Conservation (phyloP, 2,329 filamentous ascomycete species). For the Cladorrhinum sp. region DNA sequence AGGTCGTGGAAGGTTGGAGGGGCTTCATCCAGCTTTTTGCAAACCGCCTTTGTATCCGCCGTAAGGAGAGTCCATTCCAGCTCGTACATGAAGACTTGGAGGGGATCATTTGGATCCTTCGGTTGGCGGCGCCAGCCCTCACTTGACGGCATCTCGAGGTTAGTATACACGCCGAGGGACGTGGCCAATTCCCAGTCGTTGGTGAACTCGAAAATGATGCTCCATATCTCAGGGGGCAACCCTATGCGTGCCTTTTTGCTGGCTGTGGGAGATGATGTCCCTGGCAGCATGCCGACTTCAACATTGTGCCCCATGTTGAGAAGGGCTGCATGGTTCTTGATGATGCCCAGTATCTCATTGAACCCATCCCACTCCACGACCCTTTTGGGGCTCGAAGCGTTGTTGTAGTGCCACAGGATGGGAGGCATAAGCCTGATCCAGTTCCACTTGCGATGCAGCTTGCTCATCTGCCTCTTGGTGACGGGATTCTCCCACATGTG, state of each 20-base stretch:
- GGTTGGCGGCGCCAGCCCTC: constrained; percentile 64
- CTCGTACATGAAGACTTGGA: constrained; percentile 70
- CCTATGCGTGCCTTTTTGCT: constrained; percentile 38
- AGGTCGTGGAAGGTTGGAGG: constrained; percentile 68
- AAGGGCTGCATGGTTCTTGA: constrained; percentile 74
- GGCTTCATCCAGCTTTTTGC: constrained; percentile 68
- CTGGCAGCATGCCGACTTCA: constrained; percentile 49
- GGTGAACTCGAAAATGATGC: constrained; percentile 77
- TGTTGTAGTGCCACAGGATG: constrained; percentile 76
- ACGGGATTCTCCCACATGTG: constrained; percentile 89
- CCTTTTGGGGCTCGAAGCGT: constrained; percentile 40
- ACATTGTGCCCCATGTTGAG: constrained; percentile 71
- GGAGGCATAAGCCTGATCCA: constrained; percentile 82
- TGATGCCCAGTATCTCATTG: constrained; percentile 68
- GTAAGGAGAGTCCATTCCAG: constrained; percentile 84
- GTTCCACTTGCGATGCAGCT: constrained; percentile 78
- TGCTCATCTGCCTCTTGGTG: constrained; percentile 82
- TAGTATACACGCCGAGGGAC: constrained; percentile 77
- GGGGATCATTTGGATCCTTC: constrained; percentile 58
- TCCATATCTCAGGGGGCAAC: constrained; percentile 85
- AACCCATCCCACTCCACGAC: constrained; percentile 62
- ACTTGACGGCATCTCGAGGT: constrained; percentile 61
- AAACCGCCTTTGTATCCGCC: constrained; percentile 66
- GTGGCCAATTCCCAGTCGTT: constrained; percentile 89
- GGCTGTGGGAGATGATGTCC: constrained; percentile 24